Percentiles rank a stretch among this genome's conserved stretches.
Evolutionary conservation across 164 flowering plant species (phyloP).

Genomic region (Litsea cubeba): DNA sequence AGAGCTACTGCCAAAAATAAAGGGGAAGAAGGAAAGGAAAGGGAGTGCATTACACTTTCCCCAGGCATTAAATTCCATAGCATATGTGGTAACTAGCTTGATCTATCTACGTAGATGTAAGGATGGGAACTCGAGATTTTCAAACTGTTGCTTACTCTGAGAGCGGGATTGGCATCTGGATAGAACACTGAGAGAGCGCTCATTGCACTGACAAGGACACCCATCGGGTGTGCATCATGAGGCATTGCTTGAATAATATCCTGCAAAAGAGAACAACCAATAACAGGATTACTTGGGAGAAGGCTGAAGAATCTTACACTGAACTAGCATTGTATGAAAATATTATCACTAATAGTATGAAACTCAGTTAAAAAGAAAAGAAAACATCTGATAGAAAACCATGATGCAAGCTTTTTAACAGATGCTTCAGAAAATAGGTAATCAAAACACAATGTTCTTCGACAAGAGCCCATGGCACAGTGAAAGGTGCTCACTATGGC

Average conservation of each 20-base stretch:
- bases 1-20: too few relatives aligned
- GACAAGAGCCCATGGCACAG: background rate
- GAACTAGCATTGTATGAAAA: background rate
- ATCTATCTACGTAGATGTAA: too few relatives aligned
- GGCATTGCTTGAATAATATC: conserved; percentile 96
- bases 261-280: conserved; percentile 33
- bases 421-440: background rate
- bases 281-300: background rate
- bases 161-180: conserved; percentile 99
- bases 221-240: conserved; percentile 99
- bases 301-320: background rate
- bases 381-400: background rate
- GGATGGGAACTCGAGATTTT: too few relatives aligned
- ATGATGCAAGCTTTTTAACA: background rate
- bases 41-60: too few relatives aligned
- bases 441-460: too few relatives aligned
- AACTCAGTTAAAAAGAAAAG: background rate
- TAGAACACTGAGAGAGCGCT: conserved; percentile 95
- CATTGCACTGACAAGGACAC: conserved; percentile 93
- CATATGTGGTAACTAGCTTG: too few relatives aligned
- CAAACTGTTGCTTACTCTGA: conserved; percentile 48
- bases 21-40: too few relatives aligned
- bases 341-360: background rate
- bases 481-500: background rate
- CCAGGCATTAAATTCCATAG: too few relatives aligned